Evolutionary conservation across 2,329 filamentous ascomycete species (phyloP).

Genomic region (Endoconidiophora polonica): DNA sequence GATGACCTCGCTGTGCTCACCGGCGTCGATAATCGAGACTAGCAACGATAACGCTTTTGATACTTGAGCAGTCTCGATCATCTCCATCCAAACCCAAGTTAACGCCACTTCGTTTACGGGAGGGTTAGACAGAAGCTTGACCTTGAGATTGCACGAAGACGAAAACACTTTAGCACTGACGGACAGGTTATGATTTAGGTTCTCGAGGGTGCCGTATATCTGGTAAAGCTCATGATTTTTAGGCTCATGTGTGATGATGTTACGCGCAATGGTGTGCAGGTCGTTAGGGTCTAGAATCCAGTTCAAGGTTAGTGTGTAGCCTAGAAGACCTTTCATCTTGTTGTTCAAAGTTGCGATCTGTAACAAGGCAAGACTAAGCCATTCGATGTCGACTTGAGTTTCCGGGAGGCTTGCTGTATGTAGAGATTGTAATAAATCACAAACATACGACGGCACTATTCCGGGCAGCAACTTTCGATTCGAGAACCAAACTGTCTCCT

Average conservation of each 20-base stretch:
- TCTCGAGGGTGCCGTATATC: constrained; percentile 60
- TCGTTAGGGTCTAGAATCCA: constrained; percentile 34
- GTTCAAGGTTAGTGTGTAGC: constrained; percentile 56
- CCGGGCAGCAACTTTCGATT: constrained; percentile 1
- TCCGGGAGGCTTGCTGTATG: not conserved
- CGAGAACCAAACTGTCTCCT: not conserved
- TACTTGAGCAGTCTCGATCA: constrained; percentile 22
- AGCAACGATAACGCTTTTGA: constrained; percentile 23
- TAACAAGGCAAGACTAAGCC: constrained; percentile 37
- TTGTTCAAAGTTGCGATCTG: constrained; percentile 33
- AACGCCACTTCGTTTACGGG: constrained; percentile 5
- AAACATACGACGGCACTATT: constrained; percentile 2
- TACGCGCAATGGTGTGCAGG: constrained; percentile 55
- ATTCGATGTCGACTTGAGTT: constrained; percentile 24
- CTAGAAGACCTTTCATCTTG: constrained; percentile 30
- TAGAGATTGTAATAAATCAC: not conserved
- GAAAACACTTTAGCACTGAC: constrained; percentile 52
- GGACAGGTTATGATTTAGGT: constrained; percentile 35
- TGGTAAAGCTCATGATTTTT: constrained; percentile 57
- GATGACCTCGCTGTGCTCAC: constrained; percentile 14
- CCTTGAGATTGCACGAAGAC: constrained; percentile 22
- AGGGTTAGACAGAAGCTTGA: not conserved
- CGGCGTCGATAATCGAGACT: constrained; percentile 23
- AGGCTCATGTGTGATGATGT: constrained; percentile 50
- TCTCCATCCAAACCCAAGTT: constrained; percentile 51